Percentiles rank a stretch among this genome's conserved stretches.
Conservation (phyloP, 2,329 filamentous ascomycete species). For the Trichoderma pleuroti region DNA sequence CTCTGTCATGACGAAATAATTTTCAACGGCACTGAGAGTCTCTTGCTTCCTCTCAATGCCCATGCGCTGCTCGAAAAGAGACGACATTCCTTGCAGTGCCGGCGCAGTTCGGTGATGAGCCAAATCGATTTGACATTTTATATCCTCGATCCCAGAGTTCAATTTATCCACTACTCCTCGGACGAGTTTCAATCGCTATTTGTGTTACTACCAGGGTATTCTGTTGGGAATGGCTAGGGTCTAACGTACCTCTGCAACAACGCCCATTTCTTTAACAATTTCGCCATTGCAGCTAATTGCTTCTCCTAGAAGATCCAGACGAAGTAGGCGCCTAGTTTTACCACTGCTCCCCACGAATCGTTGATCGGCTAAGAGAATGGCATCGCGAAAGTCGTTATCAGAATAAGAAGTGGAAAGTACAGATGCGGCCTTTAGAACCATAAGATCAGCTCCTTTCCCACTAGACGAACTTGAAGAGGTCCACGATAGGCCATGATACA, state of each 20-base stretch:
- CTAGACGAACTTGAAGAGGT: neutral
- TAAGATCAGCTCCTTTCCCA: slow-evolving; percentile 51
- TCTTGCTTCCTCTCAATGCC: slow-evolving; percentile 77
- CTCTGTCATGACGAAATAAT: slow-evolving; percentile 81
- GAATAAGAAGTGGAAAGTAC: slow-evolving; percentile 90
- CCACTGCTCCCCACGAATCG: slow-evolving; percentile 69
- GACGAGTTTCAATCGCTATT: slow-evolving; percentile 80
- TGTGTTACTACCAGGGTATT: neutral
- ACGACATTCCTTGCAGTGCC: slow-evolving; percentile 72
- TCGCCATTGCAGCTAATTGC: slow-evolving; percentile 90
- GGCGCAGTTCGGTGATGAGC: slow-evolving; percentile 71
- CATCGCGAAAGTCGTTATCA: slow-evolving; percentile 86
- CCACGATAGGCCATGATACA: neutral
- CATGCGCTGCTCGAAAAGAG: slow-evolving; percentile 67
- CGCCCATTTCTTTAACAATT: slow-evolving; percentile 82
- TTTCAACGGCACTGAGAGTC: slow-evolving; percentile 71
- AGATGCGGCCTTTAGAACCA: slow-evolving; percentile 77
- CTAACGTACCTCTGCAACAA: slow-evolving; percentile 72
- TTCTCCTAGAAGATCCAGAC: slow-evolving; percentile 83
- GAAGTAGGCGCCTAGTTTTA: slow-evolving; percentile 73
- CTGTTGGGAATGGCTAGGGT: neutral
- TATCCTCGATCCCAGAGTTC: slow-evolving; percentile 75
- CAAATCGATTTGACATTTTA: slow-evolving; percentile 72
- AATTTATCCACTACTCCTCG: slow-evolving; percentile 73
- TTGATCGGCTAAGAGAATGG: slow-evolving; percentile 72